phyloP scores from a whole-genome alignment of 192 early-diverging fungal species.

The Coemansia sp. region DNA sequence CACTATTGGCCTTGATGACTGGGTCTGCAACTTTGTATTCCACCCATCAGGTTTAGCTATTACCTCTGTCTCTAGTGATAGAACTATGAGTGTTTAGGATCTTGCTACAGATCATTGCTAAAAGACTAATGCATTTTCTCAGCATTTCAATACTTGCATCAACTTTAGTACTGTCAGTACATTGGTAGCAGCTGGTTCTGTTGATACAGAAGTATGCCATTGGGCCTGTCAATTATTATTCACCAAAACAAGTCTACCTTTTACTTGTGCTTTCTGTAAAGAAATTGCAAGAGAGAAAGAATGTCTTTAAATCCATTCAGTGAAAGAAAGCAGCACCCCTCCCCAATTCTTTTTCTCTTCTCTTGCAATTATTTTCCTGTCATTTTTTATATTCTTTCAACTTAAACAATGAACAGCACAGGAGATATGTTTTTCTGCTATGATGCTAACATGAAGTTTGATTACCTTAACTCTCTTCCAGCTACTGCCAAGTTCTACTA shows the following conservation, averaged over 20 bases:
- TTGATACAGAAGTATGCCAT: slow-evolving; percentile 73
- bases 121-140: slow-evolving; percentile 80
- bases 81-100: slow-evolving; percentile 89
- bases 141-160: slow-evolving; percentile 90
- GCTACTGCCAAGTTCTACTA: not conserved
- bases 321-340: too few species aligned
- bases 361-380: not conserved
- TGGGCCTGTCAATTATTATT: slow-evolving; percentile 65
- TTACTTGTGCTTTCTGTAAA: too few species aligned
- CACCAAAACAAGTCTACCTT: too few species aligned
- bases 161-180: slow-evolving; percentile 67
- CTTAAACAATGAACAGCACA: not conserved
- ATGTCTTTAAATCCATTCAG: not conserved
- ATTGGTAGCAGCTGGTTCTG: slow-evolving; percentile 82
- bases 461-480: not conserved
- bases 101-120: slow-evolving; percentile 76
- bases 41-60: slow-evolving; percentile 83
- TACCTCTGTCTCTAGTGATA: slow-evolving; percentile 86
- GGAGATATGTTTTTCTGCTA: not conserved
- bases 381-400: not conserved
- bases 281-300: too few species aligned
- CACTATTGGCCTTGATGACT: slow-evolving; percentile 89
- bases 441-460: not conserved
- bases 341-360: too few species aligned
- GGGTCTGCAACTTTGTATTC: slow-evolving; percentile 83